A percentile compares a stretch with the other conserved stretches of the same genome.
Conservation (phyloP, 768 basidiomycete genomes). For the Tricholoma matsutake region DNA sequence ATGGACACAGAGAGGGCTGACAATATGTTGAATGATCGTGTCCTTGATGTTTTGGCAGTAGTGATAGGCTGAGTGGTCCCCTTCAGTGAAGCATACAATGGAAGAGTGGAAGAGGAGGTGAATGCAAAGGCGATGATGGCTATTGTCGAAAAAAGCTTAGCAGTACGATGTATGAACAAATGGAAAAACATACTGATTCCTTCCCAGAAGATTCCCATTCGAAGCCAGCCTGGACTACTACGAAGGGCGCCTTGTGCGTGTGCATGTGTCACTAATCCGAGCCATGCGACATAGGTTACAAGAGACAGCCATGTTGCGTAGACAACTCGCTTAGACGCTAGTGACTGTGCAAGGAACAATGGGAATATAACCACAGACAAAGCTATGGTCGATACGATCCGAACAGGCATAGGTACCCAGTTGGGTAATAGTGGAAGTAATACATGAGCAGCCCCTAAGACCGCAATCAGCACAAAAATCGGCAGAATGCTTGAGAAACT, state of each 20-base stretch:
- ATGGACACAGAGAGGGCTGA: conserved; percentile 47
- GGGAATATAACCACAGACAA: conserved; percentile 45
- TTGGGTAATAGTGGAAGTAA: conserved; percentile 47
- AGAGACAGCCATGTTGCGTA: conserved; percentile 61
- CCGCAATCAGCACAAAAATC: neutral
- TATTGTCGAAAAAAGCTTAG: conserved; percentile 20
- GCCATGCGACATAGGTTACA: conserved; percentile 58
- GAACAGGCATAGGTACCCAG: conserved; percentile 29
- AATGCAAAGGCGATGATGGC: conserved; percentile 64
- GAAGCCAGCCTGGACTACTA: conserved; percentile 33
- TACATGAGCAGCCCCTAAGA: conserved; percentile 51
- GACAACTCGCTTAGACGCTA: conserved; percentile 50
- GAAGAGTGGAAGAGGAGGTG: conserved; percentile 60
- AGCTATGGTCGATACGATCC: conserved; percentile 37
- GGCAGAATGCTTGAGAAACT: conserved; percentile 24
- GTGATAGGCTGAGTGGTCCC: conserved; percentile 36
- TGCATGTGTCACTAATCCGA: conserved; percentile 49
- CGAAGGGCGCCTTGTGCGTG: conserved; percentile 45
- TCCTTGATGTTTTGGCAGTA: conserved; percentile 42
- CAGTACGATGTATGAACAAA: conserved; percentile 5
- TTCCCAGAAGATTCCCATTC: conserved; percentile 56
- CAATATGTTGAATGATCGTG: conserved; percentile 57
- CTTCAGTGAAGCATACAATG: conserved; percentile 60
- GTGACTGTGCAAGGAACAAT: conserved; percentile 51
- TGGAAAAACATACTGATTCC: conserved; percentile 50